phyloP scores from a whole-genome alignment of 1,284 basidiomycete genomes.

The Veloboletus limbatus region DNA sequence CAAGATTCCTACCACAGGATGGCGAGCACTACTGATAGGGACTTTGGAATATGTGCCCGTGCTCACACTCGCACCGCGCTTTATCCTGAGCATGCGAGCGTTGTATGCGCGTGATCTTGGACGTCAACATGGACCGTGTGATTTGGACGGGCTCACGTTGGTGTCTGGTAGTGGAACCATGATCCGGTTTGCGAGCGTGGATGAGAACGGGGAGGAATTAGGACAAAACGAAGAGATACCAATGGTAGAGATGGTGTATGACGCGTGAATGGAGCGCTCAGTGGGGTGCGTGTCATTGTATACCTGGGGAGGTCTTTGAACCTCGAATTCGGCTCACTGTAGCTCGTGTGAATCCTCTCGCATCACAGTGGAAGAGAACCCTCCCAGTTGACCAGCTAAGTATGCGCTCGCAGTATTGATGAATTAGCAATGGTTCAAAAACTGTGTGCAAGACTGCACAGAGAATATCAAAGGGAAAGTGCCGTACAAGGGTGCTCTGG shows the following conservation, averaged over 20 bases:
- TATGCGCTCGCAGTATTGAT: no score
- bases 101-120: constrained; percentile 2
- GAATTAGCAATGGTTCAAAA: no score
- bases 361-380: no score
- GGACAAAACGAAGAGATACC: not conserved
- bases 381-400: no score
- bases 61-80: constrained; percentile 6
- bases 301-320: no score
- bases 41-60: not conserved
- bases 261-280: no score
- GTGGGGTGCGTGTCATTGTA: no score
- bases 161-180: not conserved
- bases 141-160: constrained; percentile 5
- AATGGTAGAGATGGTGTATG: not conserved
- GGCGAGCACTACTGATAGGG: not conserved
- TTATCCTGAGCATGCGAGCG: constrained; percentile 9
- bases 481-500: no score
- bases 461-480: no score
- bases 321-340: no score
- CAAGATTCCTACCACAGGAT: not conserved
- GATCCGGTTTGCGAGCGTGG: not conserved
- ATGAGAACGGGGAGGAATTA: not conserved
- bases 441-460: no score
- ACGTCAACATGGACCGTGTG: not conserved
- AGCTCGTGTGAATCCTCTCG: no score